These are phyloP conservation scores for Trichoderma pleuroti DNA, from an alignment of 2,329 filamentous ascomycete genomes.

Conservation along the genomic window DNA sequence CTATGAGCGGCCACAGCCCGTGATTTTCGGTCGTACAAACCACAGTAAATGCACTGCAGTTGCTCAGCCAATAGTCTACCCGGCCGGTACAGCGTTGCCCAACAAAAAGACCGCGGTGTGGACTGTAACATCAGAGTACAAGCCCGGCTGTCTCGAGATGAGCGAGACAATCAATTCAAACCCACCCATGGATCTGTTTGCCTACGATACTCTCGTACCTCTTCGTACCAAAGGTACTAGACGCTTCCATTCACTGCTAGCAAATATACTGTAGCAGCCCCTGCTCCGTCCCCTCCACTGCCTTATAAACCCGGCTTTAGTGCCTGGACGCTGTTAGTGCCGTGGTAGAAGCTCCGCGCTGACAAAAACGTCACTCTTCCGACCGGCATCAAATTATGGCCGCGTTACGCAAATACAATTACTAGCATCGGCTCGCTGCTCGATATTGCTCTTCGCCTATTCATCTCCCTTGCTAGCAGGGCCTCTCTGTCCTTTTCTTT, in stretches of 20 bases:
- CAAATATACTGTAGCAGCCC: neutral
- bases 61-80: neutral
- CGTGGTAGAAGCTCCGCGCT: neutral
- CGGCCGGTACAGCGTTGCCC: neutral
- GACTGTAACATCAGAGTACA: neutral
- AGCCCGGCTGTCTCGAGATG: neutral
- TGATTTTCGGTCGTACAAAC: neutral
- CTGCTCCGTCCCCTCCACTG: no score
- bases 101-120: neutral
- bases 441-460: conserved; percentile 4
- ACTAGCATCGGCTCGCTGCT: neutral
- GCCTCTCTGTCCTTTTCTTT: neutral
- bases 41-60: neutral
- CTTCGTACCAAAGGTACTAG: neutral
- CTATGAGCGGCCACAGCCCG: neutral
- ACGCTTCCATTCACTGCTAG: neutral
- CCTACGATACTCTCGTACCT: no score
- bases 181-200: neutral
- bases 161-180: neutral
- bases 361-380: neutral
- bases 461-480: neutral
- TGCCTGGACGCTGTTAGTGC: neutral
- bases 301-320: neutral
- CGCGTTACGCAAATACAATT: neutral
- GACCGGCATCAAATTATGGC: neutral